phyloP scores from a whole-genome alignment of 2,329 filamentous ascomycete species.

The Hypoxylon sp. region DNA sequence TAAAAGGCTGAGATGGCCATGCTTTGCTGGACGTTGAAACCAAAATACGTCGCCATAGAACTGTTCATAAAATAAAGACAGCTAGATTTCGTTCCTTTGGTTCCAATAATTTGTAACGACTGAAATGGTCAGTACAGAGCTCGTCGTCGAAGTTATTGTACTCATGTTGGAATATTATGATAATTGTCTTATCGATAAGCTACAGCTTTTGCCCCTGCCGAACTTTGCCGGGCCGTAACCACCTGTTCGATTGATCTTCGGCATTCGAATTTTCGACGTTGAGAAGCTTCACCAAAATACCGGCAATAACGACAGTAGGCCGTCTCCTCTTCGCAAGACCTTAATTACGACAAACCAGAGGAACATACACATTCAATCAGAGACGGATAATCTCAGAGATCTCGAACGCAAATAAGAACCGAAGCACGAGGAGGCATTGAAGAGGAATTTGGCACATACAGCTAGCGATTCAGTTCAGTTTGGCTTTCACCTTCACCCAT shows the following conservation, averaged over 20 bases:
- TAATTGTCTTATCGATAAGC: slow-evolving; percentile 30
- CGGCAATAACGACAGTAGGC: slow-evolving; percentile 12
- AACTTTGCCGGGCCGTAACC: slow-evolving; percentile 11
- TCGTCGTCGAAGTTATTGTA: too few species aligned
- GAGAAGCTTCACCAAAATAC: slow-evolving; percentile 24
- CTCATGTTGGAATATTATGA: too few species aligned
- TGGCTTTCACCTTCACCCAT: neutral
- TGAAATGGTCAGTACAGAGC: too few species aligned
- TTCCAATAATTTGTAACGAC: neutral
- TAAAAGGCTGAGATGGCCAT: too few species aligned
- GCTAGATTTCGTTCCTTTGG: too few species aligned
- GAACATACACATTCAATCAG: neutral
- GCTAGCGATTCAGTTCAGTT: neutral
- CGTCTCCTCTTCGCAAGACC: neutral
- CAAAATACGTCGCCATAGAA: too few species aligned
- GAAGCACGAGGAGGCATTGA: slow-evolving; percentile 21
- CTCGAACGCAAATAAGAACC: neutral
- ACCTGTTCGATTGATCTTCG: slow-evolving; percentile 23
- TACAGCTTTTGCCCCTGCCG: neutral
- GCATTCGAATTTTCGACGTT: slow-evolving; percentile 33
- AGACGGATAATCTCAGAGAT: neutral
- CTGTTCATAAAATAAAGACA: too few species aligned
- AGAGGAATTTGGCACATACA: neutral
- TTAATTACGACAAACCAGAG: slow-evolving; percentile 8
- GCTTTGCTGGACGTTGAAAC: too few species aligned